Percentiles rank a stretch among this genome's conserved stretches.
Evolutionary conservation across 1,284 basidiomycete species (phyloP).

Genomic region (Sanghuangporus sanghuang): DNA sequence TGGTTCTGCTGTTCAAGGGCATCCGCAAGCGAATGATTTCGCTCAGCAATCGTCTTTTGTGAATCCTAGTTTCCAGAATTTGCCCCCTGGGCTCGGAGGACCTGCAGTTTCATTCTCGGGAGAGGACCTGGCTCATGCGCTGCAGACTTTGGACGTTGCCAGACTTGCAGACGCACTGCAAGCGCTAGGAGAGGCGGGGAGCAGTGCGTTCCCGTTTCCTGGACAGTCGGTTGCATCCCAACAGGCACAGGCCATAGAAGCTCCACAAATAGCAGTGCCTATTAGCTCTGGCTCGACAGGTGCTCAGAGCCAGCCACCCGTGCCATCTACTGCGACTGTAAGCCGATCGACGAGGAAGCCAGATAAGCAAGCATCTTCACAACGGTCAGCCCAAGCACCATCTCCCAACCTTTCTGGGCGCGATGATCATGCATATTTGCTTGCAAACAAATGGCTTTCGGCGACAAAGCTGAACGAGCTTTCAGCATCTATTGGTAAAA

Average conservation of each 20-base stretch:
- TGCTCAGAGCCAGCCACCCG: conserved; percentile 24
- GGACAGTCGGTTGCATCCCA: not conserved
- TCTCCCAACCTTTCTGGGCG: conserved; percentile 25
- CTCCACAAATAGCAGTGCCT: not conserved
- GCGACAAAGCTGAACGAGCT: conserved; percentile 61
- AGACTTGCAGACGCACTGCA: conserved; percentile 63
- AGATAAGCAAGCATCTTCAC: conserved; percentile 25
- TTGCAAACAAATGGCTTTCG: conserved; percentile 72
- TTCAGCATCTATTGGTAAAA: conserved; percentile 57
- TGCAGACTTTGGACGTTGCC: conserved; percentile 66
- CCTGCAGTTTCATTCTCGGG: conserved; percentile 7
- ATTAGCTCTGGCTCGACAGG: not conserved
- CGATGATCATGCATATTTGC: conserved; percentile 44
- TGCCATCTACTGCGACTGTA: conserved; percentile 27
- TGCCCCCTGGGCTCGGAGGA: not conserved
- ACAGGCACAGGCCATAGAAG: not conserved
- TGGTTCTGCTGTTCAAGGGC: conserved; percentile 14
- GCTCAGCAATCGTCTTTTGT: not conserved
- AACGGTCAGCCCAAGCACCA: conserved; percentile 24
- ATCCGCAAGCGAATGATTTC: conserved; percentile 13
- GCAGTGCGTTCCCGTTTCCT: conserved; percentile 20
- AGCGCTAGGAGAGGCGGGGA: conserved; percentile 52
- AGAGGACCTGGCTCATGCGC: conserved; percentile 64
- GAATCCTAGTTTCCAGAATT: not conserved
- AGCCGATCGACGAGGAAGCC: conserved; percentile 28